Base-by-base conservation (phyloP, 208 protist species). In the Leishmania major region DNA sequence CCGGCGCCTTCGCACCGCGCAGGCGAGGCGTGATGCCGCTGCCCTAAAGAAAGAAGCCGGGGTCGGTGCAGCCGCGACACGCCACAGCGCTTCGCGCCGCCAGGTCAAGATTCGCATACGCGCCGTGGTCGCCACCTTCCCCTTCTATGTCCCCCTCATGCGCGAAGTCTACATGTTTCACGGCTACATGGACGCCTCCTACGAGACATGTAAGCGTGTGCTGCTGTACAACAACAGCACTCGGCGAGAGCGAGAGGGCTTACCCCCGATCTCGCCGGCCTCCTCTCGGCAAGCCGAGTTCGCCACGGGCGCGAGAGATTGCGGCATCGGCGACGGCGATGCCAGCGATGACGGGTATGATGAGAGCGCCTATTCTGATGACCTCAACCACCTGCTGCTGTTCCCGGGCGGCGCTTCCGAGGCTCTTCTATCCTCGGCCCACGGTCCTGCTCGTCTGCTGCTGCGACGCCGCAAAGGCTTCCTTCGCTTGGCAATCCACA, bases 141-240 rank as follows among this genome's bases (percentile, higher is more conserved):
- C 83, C 71, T 94, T 94, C 55, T 94, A 90, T 55, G 76, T 93
- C 28, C 89, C 89, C 45, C 64, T 90, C 17, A 90, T 91, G 81
- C 89, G 91, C 1, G 91, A 94, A 73, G 40, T 91, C 67, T 88
- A 90, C 75, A 87, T 94, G 74, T 75, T 84, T n/a, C 45, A 85
- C 57, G 91, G 91, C 55, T 83, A 90, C 67, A 80, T 92, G 55
- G 89, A 92, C 60, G 91, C 91, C 19, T 89, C 91, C 3, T 87
- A 91, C 83, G 57, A 51, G 43, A 83, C 80, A 13, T 82, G 89
- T 81, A 79, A 79, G 81, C 79, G 78, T 10, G 78, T 86, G 25
- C 70, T 90, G 80, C 49, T 76, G 71, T 75, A 90, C 78, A 87
- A 87, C 80, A 89, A 89, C 80, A 76, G 74, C 53, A 81, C 53